Evolutionary conservation across 176 grass and related monocot genomes (phyloP).

Genomic region (Puya raimondii): DNA sequence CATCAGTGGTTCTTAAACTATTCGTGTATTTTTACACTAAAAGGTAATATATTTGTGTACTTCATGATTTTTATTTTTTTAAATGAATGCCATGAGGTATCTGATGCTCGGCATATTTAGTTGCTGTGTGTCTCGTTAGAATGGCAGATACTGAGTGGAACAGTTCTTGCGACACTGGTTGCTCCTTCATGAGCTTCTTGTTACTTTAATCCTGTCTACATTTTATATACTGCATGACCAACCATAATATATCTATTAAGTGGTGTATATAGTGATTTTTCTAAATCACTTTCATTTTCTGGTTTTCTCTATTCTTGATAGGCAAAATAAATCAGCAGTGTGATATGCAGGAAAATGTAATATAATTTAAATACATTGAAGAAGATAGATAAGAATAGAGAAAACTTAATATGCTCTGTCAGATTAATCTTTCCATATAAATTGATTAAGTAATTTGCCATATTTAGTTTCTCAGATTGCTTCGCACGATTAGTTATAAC

Average conservation of each 20-base stretch:
- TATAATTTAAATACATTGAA: background rate
- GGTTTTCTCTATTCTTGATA: background rate
- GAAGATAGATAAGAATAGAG: no score
- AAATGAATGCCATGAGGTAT: slow-evolving; percentile 34
- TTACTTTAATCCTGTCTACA: slow-evolving; percentile 41
- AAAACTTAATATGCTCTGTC: no score
- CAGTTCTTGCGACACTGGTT: slow-evolving; percentile 33
- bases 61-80: background rate
- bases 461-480: no score
- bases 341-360: background rate
- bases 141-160: slow-evolving; percentile 28
- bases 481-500: no score
- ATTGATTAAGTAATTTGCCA: no score
- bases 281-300: no score
- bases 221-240: background rate
- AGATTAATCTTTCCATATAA: no score
- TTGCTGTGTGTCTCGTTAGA: slow-evolving; percentile 39
- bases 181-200: slow-evolving; percentile 22
- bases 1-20: no score
- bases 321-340: background rate
- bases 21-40: no score
- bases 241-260: no score
- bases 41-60: no score
- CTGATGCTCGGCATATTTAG: slow-evolving; percentile 14
- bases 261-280: no score